A percentile compares a stretch with the other conserved stretches of the same genome.
phyloP scores from a whole-genome alignment of 192 early-diverging fungal genomes.

The Coemansia sp. region DNA sequence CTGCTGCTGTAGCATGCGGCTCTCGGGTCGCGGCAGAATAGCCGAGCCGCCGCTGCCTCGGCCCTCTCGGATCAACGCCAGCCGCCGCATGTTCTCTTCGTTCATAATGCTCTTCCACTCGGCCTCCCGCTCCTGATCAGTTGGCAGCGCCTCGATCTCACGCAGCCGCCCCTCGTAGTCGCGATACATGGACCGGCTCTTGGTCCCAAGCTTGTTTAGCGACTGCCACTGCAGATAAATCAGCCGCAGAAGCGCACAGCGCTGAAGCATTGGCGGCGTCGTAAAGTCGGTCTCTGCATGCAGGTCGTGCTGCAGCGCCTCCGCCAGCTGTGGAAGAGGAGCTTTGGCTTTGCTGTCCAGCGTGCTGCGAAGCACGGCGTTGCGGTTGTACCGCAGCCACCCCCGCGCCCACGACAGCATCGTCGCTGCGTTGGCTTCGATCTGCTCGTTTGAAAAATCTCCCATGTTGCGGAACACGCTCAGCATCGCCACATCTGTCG shows the following conservation, averaged over 20 bases:
- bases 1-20: constrained; percentile 6
- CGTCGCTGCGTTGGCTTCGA: constrained; percentile 29
- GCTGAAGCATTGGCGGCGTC: constrained; percentile 20
- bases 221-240: constrained; percentile 51
- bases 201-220: constrained; percentile 41
- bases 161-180: constrained; percentile 47
- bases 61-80: constrained; percentile 38
- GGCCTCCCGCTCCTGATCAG: constrained; percentile 37
- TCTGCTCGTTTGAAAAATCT: constrained; percentile 45
- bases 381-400: constrained; percentile 54
- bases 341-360: constrained; percentile 40
- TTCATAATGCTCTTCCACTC: constrained; percentile 29
- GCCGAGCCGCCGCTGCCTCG: constrained; percentile 19
- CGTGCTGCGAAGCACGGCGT: constrained; percentile 45
- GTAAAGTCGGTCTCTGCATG: constrained; percentile 38
- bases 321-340: constrained; percentile 34
- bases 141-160: constrained; percentile 42
- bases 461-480: constrained; percentile 37
- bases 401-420: constrained; percentile 56
- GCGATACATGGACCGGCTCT: constrained; percentile 51
- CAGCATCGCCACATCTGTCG: constrained; percentile 51
- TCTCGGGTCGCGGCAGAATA: constrained; percentile 22
- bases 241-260: constrained; percentile 43
- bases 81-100: constrained; percentile 33
- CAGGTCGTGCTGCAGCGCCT: constrained; percentile 51